Evolutionary conservation across 768 basidiomycete species (phyloP), one percentile per base, ranked within the genome.

Genomic region (Lactifluus piperatus): DNA sequence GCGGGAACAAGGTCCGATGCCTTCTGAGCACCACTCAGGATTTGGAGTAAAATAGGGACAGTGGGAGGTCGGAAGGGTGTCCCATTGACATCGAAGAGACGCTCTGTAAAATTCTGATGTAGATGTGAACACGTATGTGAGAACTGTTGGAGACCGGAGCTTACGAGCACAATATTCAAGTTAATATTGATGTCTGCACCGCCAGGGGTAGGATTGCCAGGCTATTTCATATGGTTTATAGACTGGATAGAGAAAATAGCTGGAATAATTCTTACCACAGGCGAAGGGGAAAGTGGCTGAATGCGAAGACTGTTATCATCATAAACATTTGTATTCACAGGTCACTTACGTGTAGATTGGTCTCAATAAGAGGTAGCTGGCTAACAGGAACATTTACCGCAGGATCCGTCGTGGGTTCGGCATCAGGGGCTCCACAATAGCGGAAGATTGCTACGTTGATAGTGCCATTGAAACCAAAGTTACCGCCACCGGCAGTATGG

Each of bases 21-120:
- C 14, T 73, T 71, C 36, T 70, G 69, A 5, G 77, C 76, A 0
- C 83, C 83, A 49, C 79, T 82, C 36, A 85, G 66, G 32, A 84
- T 79, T 64, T 85, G 83, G 9, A 84, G 74, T 20, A 85, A 74
- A 14, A n/a, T n/a, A n/a, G n/a, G n/a, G n/a, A n/a, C n/a, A n/a
- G n/a, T n/a, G n/a, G n/a, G n/a, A n/a, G n/a, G 82, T 75, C 0
- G 83, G 82, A 1, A 76, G 69, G 0, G 73, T 71, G 0, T 61
- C 13, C 66, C 67, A 58, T 78, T 78, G 54, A 77, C 64, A 2
- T 55, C 57, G 64, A 74, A 77, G 5, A 66, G 37, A 1, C 11
- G 51, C 39, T 30, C n/a, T 7, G 37, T 13, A 2, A n/a, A 1
- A 16, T 43, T 9, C 51, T 51, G 60, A 62, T 5, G 13, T 32